Base-by-base conservation (phyloP, 2,329 filamentous ascomycete species). In the Nigrograna mackinnonii region DNA sequence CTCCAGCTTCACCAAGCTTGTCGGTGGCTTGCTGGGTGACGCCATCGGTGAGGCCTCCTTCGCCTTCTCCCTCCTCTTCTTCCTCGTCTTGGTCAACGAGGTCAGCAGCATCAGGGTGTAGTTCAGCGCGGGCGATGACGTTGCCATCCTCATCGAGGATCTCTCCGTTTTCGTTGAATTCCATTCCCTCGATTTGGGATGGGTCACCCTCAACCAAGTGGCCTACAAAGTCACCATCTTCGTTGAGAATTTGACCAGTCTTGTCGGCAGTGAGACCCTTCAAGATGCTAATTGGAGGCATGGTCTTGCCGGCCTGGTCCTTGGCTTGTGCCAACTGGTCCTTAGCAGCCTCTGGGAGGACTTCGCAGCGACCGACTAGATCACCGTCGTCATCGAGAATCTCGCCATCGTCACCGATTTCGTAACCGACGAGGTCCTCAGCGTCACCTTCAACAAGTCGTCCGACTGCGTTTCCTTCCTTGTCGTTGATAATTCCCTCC, bases 331-430 rank as follows among this genome's bases (percentile, higher is more conserved):
- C 55, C 19, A 71, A 52, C 43, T 75, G 71, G 40, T 71, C 65
- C 48, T 74, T 66, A 35, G 66, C 64, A 32, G 66, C 60, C 26
- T 77, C 73, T 12, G 75, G 74, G 14, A 73, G 65, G 22, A 77
- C 66, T 48, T 79, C 76, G 39, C 75, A 72, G 42, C 76, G 76
- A 37, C 78, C 78, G 35, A 81, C 75, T 18, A 79, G 72, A 49
- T 79, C 73, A 18, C 78, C 78, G 46, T 78, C 73, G 31, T 79
- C 75, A 44, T 80, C 75, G 18, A 80, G 70, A 21, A 81, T 79
- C 53, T 79, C 76, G 43, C 78, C 78, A 12, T 79, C 69, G 26
- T 79, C 73, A 43, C 77, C 76, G 44, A 79, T 77, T 13, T 66
- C 68, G 57, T 79, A 79, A 24, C 76, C 76, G 37, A 65, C 70